phyloP scores from a whole-genome alignment of 257 asterid species.

The Leonotis leonurus region DNA sequence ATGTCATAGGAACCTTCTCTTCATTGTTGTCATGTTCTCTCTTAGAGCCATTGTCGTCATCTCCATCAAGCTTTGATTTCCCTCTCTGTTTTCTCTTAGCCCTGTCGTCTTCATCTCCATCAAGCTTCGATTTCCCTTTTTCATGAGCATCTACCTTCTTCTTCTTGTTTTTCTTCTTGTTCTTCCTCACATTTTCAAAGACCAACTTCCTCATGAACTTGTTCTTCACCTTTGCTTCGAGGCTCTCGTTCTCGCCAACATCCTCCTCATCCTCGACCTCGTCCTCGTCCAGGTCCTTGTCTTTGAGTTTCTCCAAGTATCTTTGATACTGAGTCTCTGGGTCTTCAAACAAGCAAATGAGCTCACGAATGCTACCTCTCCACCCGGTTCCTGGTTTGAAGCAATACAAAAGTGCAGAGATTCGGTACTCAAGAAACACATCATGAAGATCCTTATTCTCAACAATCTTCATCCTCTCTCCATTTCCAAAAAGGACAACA shows the following conservation, averaged over 20 bases:
- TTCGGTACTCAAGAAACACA: constrained; percentile 59
- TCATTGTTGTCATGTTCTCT: not conserved
- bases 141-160: constrained; percentile 1
- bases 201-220: constrained; percentile 30
- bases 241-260: not conserved
- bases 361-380: constrained; percentile 26
- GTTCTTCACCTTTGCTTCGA: not conserved
- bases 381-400: constrained; percentile 44
- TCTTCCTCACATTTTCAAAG: constrained; percentile 14
- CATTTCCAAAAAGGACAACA: constrained; percentile 57
- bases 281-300: not conserved
- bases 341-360: constrained; percentile 45
- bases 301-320: constrained; percentile 18
- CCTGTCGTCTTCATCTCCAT: no score
- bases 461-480: constrained; percentile 49
- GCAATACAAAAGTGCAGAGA: constrained; percentile 27
- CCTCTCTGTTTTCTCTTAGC: no score
- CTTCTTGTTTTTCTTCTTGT: constrained; percentile 26
- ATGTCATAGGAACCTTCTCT: constrained; percentile 19
- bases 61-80: not conserved
- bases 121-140: no score
- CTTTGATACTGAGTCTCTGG: constrained; percentile 31
- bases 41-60: not conserved
- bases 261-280: not conserved
- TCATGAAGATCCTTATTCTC: constrained; percentile 49